These are phyloP conservation scores for Coemansia sp. DNA, from an alignment of 371 early-diverging fungal genomes.

Conservation along the genomic window DNA sequence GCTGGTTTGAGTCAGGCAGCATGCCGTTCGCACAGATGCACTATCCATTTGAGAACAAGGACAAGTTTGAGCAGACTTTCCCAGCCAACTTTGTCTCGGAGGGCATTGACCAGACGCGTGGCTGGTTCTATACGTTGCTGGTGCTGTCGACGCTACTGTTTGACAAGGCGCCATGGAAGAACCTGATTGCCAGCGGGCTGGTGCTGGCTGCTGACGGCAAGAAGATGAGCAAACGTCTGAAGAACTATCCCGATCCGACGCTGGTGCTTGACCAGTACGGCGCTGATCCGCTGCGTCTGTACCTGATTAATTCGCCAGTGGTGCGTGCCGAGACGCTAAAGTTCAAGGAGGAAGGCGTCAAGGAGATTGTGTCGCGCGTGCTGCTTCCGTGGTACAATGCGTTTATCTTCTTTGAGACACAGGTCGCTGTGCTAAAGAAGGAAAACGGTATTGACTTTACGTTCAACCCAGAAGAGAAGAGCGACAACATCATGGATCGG, in stretches of 20 bases:
- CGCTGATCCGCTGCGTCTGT: constrained; percentile 97
- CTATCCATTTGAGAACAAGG: constrained; percentile 97
- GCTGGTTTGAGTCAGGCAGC: constrained; percentile 98
- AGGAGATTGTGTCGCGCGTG: constrained; percentile 93
- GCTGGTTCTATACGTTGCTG: constrained; percentile 99
- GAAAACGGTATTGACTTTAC: constrained; percentile 76
- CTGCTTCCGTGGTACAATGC: constrained; percentile 99
- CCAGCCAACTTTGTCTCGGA: constrained; percentile 99
- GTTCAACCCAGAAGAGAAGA: constrained; percentile 61
- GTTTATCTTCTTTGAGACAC: constrained; percentile 94
- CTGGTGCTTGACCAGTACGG: constrained; percentile 90
- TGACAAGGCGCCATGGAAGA: constrained; percentile 98
- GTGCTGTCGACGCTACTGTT: constrained; percentile 99
- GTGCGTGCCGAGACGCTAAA: constrained; percentile 97
- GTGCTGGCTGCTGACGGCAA: constrained; percentile 99
- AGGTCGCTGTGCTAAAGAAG: constrained; percentile 86
- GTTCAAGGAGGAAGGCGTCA: constrained; percentile 99
- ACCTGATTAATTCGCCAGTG: constrained; percentile 98
- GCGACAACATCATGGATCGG: constrained; percentile 93
- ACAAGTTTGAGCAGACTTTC: constrained; percentile 83
- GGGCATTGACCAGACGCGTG: constrained; percentile 99
- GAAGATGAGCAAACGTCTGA: constrained; percentile 99
- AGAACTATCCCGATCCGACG: constrained; percentile 99
- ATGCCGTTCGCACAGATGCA: constrained; percentile 99
- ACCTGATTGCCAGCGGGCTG: constrained; percentile 98